These are phyloP conservation scores for Venturia oleaginea DNA, from an alignment of 2,329 filamentous ascomycete genomes.

Conservation along the genomic window DNA sequence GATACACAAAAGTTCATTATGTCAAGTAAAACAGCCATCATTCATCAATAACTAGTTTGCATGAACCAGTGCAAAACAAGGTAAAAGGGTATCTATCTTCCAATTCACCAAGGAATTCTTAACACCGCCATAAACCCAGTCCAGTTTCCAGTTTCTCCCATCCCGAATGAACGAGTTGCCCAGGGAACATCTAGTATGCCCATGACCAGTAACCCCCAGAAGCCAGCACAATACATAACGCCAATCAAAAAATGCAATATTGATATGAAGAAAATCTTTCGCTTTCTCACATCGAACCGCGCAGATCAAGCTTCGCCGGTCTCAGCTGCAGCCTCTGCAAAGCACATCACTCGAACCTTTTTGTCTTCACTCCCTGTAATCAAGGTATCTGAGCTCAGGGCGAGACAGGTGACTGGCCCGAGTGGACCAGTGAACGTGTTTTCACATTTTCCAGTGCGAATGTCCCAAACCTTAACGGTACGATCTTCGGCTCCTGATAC, in stretches of 20 bases:
- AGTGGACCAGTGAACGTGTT: conserved; percentile 84
- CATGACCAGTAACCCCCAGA: neutral
- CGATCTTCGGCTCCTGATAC: conserved; percentile 88
- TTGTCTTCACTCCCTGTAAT: conserved; percentile 90
- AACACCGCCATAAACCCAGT: neutral
- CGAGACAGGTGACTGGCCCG: conserved; percentile 87
- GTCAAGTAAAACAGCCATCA: too few relatives aligned
- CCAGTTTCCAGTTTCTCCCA: neutral
- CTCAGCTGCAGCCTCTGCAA: conserved; percentile 5
- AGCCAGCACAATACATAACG: neutral
- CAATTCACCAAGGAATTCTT: neutral
- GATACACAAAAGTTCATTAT: too few relatives aligned
- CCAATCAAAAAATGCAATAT: neutral
- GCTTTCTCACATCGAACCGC: neutral
- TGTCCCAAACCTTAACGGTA: conserved; percentile 95
- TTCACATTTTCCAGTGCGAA: conserved; percentile 82
- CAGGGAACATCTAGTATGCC: neutral
- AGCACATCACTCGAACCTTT: conserved; percentile 60
- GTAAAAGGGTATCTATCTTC: conserved; percentile 1
- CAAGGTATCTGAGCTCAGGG: conserved; percentile 79
- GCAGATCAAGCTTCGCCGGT: neutral
- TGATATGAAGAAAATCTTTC: neutral
- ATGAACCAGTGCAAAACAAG: too few relatives aligned
- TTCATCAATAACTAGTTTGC: too few relatives aligned
- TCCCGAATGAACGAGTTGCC: neutral